A percentile compares a stretch with the other conserved stretches of the same genome.
These are phyloP conservation scores for Phytophthora hybrid DNA, from an alignment of 352 stramenopile species.

Conservation along the genomic window DNA sequence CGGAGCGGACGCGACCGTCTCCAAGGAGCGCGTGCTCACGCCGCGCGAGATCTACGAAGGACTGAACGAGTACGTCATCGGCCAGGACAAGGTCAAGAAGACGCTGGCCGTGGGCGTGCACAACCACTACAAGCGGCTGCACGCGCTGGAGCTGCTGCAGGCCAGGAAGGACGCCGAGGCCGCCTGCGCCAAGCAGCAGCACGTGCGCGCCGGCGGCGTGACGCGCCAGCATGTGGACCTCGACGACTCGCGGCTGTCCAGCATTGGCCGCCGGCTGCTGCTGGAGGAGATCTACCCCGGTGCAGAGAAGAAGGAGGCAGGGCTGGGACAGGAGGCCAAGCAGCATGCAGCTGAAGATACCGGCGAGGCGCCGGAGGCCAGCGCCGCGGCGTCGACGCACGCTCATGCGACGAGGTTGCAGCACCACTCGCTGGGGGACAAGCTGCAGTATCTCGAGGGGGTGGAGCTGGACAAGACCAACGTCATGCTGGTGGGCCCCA, in stretches of 20 bases:
- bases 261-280: constrained; percentile 60
- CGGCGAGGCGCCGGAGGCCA: constrained; percentile 2
- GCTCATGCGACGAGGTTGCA: constrained; percentile 30
- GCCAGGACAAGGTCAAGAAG: constrained; percentile 97
- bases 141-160: constrained; percentile 66
- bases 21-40: constrained; percentile 77
- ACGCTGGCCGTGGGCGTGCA: constrained; percentile 96
- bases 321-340: constrained; percentile 21
- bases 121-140: constrained; percentile 98
- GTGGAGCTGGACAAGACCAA: constrained; percentile 99
- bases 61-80: constrained; percentile 98
- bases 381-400: not conserved
- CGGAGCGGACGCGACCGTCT: constrained; percentile 22
- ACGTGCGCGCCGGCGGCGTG: constrained; percentile 30
- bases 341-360: constrained; percentile 19
- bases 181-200: constrained; percentile 33
- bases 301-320: constrained; percentile 44
- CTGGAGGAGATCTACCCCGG: constrained; percentile 74
- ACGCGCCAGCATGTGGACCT: constrained; percentile 48
- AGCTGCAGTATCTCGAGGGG: constrained; percentile 74
- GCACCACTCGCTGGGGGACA: constrained; percentile 50
- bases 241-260: constrained; percentile 41
- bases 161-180: constrained; percentile 55
- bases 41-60: constrained; percentile 95
- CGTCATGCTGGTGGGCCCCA: constrained; percentile 96